Base-by-base conservation (phyloP, 78 protist species). In the Tieghemostelium lacteum region DNA sequence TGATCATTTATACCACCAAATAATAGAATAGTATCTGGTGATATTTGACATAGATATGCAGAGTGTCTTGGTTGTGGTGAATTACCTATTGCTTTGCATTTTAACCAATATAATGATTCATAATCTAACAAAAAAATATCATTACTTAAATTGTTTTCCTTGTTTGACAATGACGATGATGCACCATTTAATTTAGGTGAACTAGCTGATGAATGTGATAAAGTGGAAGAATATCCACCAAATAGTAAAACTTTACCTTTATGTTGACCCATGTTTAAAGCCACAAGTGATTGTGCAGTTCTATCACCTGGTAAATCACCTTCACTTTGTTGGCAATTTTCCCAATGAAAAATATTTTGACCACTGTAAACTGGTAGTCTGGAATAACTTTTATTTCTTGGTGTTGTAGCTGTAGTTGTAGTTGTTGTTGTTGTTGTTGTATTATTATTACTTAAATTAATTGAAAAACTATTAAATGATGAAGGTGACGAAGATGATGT, bases 281-380 rank as follows among this genome's bases (percentile, higher is more conserved):
- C 73, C 3, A 60, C 33, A 39, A 76, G 24, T 12, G 75, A 50
- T 24, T 76, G 87, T 36, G 62, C 50, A 20, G 64, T 6, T 49
- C 87, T 29, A 26, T 42, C 34, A 7, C 65, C 57, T 50, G 87
- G 87, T 16, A 24, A 19, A 6, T 73, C 80, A 50, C 75, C 75
- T 26, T 76, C 66, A 24, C 55, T 10, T 1, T n/a, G 3, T 1
- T 65, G 33, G n/a, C n/a, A n/a, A 52, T 76, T 76, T 36, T 76
- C 87, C 65, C 73, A 58, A 36, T 76, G 61, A 36, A 24, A 76
- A 2, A 76, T 64, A n/a, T 57, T 20, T 22, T 61, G 39, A 2
- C 87, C 87, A 26, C 33, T n/a, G 42, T 76, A 76, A 26, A 50
- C 19, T 34, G 87, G 87, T 50, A 76, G 62, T 76, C 64, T 76